Base-by-base conservation (phyloP, 2,329 filamentous ascomycete species). In the Claviceps citrina region DNA sequence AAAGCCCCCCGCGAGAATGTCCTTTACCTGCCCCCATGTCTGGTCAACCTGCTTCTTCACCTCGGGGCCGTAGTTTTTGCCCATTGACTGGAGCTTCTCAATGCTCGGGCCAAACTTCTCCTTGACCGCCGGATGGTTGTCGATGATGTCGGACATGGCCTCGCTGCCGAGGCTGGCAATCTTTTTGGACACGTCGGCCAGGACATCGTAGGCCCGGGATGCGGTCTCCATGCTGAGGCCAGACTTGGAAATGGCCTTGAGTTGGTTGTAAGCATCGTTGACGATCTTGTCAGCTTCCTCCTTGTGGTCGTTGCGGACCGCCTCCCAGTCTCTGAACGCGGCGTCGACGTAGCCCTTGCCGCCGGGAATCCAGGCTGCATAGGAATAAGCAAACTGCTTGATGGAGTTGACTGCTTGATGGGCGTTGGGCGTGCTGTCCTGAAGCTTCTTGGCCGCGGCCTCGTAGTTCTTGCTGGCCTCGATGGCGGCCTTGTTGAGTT, bases 41-140 rank as follows among this genome's bases (percentile, higher is more conserved):
- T 79, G 67, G 41, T 85, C 77, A 5, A 81, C 71, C 56, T 83
- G 70, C 66, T 84, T 78, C 70, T 84, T 83, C 0, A 78, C 81
- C 53, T 85, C 78, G 0, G 81, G 81, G 0, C 82, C 82, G 50
- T 81, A 80, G 43, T 75, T 65, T 12, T 84, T 71, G 20, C 76
- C 76, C 57, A 84, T 68, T 47, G 76, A 58, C 67, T 83, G 81
- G 37, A 86, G 63, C 54, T 81, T 71, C 37, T 82, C 72, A 33
- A 82, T 59, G 48, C 72, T 76, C 9, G 72, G 75, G 12, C 81
- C 81, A 7, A 85, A 60, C 60, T 81, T 78, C 53, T 84, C 71
- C 65, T 83, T 84, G 16, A 84, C 51, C 49, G 79, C 58, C 0
- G 82, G 82, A 54, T 86, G 81, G 54, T 84, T 83, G 51, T 84